phyloP scores from a whole-genome alignment of 139 green algal species.

The Spirogloea muscicola region DNA sequence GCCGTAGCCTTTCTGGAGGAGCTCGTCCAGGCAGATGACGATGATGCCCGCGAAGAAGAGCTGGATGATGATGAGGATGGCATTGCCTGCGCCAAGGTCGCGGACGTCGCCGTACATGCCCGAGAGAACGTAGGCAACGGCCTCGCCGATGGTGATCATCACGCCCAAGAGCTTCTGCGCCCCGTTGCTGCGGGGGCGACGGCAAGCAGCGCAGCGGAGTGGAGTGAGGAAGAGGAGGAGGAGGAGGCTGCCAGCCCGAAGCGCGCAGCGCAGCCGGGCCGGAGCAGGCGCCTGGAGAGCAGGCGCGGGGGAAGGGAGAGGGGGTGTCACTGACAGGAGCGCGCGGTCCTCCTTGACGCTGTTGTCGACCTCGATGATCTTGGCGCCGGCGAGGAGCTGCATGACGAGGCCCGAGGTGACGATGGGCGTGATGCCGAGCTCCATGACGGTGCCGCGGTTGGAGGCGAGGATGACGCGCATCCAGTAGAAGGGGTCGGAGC shows the following conservation, averaged over 20 bases:
- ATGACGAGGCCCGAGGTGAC: constrained; percentile 95
- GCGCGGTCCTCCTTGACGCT: constrained; percentile 91
- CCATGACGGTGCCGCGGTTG: constrained; percentile 95
- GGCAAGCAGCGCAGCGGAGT: not conserved
- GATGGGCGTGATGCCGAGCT: constrained; percentile 95
- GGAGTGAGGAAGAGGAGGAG: too few species aligned
- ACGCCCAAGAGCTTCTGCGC: constrained; percentile 96
- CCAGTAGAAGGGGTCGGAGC: constrained; percentile 96
- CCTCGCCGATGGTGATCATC: constrained; percentile 98
- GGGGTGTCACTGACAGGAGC: constrained; percentile 75
- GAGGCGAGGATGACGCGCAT: constrained; percentile 95
- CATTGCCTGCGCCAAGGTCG: constrained; percentile 85
- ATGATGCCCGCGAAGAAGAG: constrained; percentile 97
- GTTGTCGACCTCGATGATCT: constrained; percentile 98
- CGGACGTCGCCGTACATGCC: constrained; percentile 98
- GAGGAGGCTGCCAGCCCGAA: too few species aligned
- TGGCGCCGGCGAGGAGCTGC: constrained; percentile 93
- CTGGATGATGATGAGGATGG: constrained; percentile 94
- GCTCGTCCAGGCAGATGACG: constrained; percentile 97
- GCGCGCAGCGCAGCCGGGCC: too few species aligned
- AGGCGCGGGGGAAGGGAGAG: too few species aligned
- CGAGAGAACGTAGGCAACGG: constrained; percentile 96
- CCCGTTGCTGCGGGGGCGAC: constrained; percentile 75
- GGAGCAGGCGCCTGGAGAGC: too few species aligned
- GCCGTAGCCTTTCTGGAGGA: constrained; percentile 93